These are phyloP conservation scores for Esteya vermicola DNA, from an alignment of 2,329 filamentous ascomycete genomes.

Conservation along the genomic window DNA sequence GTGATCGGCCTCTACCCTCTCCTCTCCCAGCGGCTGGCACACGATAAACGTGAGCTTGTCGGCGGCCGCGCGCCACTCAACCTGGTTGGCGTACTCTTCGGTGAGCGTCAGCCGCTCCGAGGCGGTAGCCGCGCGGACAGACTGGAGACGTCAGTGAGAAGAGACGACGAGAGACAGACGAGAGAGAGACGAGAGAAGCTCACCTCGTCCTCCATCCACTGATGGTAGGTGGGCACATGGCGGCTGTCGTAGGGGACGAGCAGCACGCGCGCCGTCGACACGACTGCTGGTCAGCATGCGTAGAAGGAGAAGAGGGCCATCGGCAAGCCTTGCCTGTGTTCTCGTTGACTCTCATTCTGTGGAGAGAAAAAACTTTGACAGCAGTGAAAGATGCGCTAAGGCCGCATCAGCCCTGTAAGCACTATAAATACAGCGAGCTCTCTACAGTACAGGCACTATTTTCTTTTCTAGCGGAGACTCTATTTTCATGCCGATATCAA, in stretches of 20 bases:
- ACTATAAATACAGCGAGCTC: too few species aligned
- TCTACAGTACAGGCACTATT: too few species aligned
- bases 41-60: conserved; percentile 92
- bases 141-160: conserved; percentile 25
- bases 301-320: neutral
- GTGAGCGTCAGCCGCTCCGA: conserved; percentile 69
- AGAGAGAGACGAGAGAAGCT: neutral
- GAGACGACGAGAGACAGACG: neutral
- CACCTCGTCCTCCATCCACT: conserved; percentile 80
- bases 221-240: conserved; percentile 73
- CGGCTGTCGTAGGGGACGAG: conserved; percentile 73
- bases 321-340: conserved; percentile 21
- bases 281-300: conserved; percentile 32
- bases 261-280: conserved; percentile 51
- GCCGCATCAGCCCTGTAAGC: too few species aligned
- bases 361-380: neutral
- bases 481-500: neutral
- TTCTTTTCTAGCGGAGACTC: too few species aligned
- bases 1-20: neutral
- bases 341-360: conserved; percentile 14
- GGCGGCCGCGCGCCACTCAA: conserved; percentile 63
- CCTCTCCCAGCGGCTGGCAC: conserved; percentile 34
- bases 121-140: conserved; percentile 71
- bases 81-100: conserved; percentile 83
- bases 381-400: too few species aligned